Evolutionary conservation across 495 filamentous ascomycete genomes (phyloP).

Genomic region (Amniculicola lignicola): DNA sequence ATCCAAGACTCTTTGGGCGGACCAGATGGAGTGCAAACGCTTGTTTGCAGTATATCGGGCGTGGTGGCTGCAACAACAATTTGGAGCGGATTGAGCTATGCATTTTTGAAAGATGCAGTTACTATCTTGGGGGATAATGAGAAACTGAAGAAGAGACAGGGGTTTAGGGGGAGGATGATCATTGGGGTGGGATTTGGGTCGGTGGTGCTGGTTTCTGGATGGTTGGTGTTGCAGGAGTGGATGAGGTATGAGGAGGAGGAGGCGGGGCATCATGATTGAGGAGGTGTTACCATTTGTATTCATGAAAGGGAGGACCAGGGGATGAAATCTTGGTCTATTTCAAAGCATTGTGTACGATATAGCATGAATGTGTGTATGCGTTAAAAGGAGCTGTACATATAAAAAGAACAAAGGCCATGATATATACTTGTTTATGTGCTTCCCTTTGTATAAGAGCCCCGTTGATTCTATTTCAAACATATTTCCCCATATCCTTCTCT

Average conservation of each 20-base stretch:
- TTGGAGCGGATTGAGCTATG: slow-evolving; percentile 44
- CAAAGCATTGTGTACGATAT: too few relatives aligned
- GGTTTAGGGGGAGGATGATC: slow-evolving; percentile 40
- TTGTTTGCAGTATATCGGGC: slow-evolving; percentile 34
- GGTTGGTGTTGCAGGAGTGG: slow-evolving; percentile 23
- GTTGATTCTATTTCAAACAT: too few relatives aligned
- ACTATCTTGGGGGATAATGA: slow-evolving; percentile 43
- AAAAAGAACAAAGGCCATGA: too few relatives aligned
- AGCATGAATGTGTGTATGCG: too few relatives aligned
- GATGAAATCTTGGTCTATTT: too few relatives aligned
- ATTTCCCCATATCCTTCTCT: too few relatives aligned
- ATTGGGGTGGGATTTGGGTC: slow-evolving; percentile 40
- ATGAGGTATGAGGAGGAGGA: slow-evolving; percentile 5
- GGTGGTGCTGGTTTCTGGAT: slow-evolving; percentile 34
- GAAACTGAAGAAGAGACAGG: slow-evolving; percentile 43
- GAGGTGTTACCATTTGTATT: too few relatives aligned
- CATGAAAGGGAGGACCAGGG: too few relatives aligned
- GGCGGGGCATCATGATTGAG: background rate
- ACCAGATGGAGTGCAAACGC: slow-evolving; percentile 23
- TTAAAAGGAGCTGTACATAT: too few relatives aligned
- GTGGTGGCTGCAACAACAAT: slow-evolving; percentile 43
- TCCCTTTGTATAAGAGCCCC: too few relatives aligned
- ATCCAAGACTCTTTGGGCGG: slow-evolving; percentile 17
- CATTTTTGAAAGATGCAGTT: slow-evolving; percentile 39
- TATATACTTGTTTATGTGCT: too few relatives aligned